Conservation (phyloP, 2,329 filamentous ascomycete species). For the Sporothrix phasma region DNA sequence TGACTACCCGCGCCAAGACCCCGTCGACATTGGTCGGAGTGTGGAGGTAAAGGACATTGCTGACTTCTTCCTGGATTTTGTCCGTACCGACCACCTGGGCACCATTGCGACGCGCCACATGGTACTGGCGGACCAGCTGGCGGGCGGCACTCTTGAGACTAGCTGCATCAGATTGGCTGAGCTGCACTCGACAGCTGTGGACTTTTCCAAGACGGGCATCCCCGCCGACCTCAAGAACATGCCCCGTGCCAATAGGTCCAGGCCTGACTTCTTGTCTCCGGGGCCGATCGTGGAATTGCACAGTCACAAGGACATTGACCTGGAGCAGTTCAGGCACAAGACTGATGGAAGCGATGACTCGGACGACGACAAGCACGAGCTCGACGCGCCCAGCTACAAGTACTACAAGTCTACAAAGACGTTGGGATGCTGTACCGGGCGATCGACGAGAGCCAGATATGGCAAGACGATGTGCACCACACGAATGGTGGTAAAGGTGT, state of each 20-base stretch:
- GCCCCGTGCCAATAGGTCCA: conserved; percentile 30
- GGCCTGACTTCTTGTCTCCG: conserved; percentile 45
- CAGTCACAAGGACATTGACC: conserved; percentile 34
- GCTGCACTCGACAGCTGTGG: conserved; percentile 61
- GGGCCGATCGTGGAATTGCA: conserved; percentile 36
- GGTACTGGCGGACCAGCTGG: conserved; percentile 50
- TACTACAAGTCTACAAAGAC: conserved; percentile 62
- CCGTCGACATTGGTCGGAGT: conserved; percentile 48
- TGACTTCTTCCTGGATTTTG: conserved; percentile 71
- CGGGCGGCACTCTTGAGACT: conserved; percentile 39
- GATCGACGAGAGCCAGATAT: conserved; percentile 63
- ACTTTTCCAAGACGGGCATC: conserved; percentile 68
- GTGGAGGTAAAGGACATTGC: conserved; percentile 60
- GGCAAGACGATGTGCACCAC: conserved; percentile 37
- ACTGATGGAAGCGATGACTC: conserved; percentile 34
- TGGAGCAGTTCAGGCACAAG: conserved; percentile 26
- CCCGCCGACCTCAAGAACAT: conserved; percentile 39
- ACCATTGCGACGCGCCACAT: conserved; percentile 56
- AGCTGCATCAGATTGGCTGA: conserved; percentile 48
- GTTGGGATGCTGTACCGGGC: conserved; percentile 61
- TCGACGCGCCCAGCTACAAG: conserved; percentile 33
- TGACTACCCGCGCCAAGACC: conserved; percentile 53
- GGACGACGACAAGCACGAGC: conserved; percentile 35
- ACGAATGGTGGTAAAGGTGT: conserved; percentile 24
- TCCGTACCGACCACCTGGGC: conserved; percentile 56